Conservation (phyloP, 495 filamentous ascomycete species). For the Hyaloscypha bicolor region DNA sequence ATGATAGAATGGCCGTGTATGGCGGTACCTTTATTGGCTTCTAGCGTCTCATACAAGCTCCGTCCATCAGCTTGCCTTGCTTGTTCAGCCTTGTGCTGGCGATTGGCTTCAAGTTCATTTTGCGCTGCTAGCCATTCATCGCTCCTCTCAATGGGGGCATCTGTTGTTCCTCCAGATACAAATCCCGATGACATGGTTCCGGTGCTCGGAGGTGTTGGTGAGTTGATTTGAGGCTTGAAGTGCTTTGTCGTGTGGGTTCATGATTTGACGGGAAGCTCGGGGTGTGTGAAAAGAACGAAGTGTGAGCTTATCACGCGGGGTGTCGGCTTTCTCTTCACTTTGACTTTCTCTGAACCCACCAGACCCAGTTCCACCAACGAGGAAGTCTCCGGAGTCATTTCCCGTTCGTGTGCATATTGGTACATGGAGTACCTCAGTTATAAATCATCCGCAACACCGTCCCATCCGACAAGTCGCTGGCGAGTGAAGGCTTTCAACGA, state of each 20-base stretch:
- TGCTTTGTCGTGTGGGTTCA: neutral
- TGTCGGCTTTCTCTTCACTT: too few species aligned
- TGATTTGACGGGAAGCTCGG: neutral
- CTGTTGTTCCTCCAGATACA: constrained; percentile 80
- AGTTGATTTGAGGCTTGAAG: neutral
- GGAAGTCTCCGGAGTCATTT: too few species aligned
- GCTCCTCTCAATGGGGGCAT: constrained; percentile 59
- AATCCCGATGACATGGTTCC: constrained; percentile 79
- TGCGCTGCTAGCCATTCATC: constrained; percentile 80
- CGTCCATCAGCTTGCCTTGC: constrained; percentile 65
- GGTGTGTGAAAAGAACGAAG: neutral
- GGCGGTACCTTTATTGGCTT: constrained; percentile 86
- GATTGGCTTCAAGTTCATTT: constrained; percentile 64
- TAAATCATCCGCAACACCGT: neutral
- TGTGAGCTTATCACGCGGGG: neutral
- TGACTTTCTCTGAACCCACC: too few species aligned
- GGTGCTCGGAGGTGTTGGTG: neutral
- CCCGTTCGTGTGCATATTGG: too few species aligned
- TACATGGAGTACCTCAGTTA: neutral
- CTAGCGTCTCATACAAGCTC: constrained; percentile 82
- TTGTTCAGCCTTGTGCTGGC: constrained; percentile 43
- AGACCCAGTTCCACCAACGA: too few species aligned
- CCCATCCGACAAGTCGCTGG: neutral
- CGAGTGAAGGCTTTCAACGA: neutral
- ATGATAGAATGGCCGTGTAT: neutral